phyloP scores from a whole-genome alignment of 2,329 filamentous ascomycete genomes.

The Aspergillus persii region DNA sequence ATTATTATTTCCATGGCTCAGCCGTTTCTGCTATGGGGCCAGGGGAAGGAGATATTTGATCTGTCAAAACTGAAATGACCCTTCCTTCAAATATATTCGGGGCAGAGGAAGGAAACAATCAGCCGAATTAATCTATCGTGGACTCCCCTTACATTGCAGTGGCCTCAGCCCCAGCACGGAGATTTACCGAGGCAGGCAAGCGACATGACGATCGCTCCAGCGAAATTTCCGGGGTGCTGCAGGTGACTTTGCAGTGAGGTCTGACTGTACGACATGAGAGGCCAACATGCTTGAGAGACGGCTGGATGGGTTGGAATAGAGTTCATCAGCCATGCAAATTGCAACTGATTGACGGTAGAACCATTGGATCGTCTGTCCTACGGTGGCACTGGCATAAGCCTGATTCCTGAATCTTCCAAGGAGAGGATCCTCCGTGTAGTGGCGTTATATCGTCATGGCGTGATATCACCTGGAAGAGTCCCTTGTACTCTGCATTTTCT shows the following conservation, averaged over 20 bases:
- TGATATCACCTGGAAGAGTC: neutral
- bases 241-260: neutral
- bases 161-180: neutral
- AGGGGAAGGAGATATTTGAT: neutral
- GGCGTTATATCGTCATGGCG: neutral
- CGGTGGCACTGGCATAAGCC: neutral
- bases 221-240: neutral
- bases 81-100: neutral
- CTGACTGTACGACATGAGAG: neutral
- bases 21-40: neutral
- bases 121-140: neutral
- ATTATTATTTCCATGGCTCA: neutral
- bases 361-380: neutral
- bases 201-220: neutral
- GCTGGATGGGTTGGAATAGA: neutral
- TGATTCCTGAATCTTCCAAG: neutral
- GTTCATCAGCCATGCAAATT: neutral
- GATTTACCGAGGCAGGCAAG: neutral
- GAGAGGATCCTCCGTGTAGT: neutral
- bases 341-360: neutral
- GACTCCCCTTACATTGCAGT: neutral
- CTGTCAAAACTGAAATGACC: neutral
- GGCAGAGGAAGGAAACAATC: neutral
- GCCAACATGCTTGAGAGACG: too few species aligned
- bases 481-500: too few species aligned